phyloP scores from a whole-genome alignment of 352 stramenopile genomes.

The Phytophthora lateralis region DNA sequence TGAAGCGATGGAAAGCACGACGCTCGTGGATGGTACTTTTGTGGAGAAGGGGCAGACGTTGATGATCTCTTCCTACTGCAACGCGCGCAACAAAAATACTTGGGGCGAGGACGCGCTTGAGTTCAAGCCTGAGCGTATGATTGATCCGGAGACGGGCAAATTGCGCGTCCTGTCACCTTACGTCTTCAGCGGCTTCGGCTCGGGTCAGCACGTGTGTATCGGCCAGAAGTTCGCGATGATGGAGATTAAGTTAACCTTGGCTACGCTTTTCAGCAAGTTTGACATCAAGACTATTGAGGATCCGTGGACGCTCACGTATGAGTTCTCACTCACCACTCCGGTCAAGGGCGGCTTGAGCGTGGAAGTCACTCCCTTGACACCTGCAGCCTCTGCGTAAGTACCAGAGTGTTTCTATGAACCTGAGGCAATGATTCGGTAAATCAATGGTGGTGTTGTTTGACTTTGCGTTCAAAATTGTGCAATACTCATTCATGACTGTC shows the following conservation, averaged over 20 bases:
- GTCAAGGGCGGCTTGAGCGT: conserved; percentile 43
- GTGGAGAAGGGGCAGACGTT: conserved; percentile 31
- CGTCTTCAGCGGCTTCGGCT: conserved; percentile 48
- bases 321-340: conserved; percentile 47
- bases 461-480: background rate
- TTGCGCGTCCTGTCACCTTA: conserved; percentile 32
- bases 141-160: conserved; percentile 47
- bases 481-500: background rate
- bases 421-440: background rate
- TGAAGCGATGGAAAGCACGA: conserved; percentile 42
- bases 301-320: conserved; percentile 52
- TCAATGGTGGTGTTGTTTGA: background rate
- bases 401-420: background rate
- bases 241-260: conserved; percentile 67
- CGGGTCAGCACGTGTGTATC: conserved; percentile 62
- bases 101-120: conserved; percentile 59
- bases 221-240: conserved; percentile 58
- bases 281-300: conserved; percentile 52
- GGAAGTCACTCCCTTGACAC: conserved; percentile 16
- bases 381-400: conserved; percentile 15
- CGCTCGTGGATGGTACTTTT: conserved; percentile 34
- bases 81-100: conserved; percentile 31
- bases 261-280: conserved; percentile 53
- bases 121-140: conserved; percentile 73
- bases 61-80: conserved; percentile 41